A percentile compares a stretch with the other conserved stretches of the same genome.
phyloP scores from a whole-genome alignment of 148 eudicot genomes.

The Euryodendron excelsum region DNA sequence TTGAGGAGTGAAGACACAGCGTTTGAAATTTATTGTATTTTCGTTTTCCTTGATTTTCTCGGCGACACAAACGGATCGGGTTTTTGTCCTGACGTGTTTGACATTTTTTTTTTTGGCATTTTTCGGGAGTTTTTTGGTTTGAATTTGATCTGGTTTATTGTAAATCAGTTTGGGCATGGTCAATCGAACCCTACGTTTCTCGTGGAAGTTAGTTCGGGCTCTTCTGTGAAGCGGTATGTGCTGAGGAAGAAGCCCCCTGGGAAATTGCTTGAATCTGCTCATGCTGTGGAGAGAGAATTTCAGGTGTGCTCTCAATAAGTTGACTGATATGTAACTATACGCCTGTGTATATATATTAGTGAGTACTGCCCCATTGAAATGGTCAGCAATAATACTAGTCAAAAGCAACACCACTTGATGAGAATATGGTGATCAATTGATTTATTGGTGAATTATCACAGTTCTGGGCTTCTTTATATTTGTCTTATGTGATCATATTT shows the following conservation, averaged over 20 bases:
- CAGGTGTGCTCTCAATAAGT: constrained; percentile 36
- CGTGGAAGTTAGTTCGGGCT: constrained; percentile 52
- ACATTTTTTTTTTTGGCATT: neutral
- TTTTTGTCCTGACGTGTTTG: neutral
- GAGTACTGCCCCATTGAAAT: neutral
- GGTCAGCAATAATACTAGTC: neutral
- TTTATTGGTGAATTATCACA: neutral
- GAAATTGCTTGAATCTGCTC: constrained; percentile 82
- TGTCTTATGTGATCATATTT: neutral
- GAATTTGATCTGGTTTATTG: constrained; percentile 4
- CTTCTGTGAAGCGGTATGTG: constrained; percentile 57
- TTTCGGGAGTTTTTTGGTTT: constrained; percentile 15
- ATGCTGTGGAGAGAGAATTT: constrained; percentile 96
- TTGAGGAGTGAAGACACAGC: neutral
- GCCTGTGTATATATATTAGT: neutral
- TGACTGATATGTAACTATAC: neutral
- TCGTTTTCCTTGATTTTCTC: constrained; percentile 2
- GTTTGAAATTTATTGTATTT: neutral
- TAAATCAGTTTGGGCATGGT: constrained; percentile 82
- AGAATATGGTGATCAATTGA: neutral
- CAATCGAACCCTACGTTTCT: constrained; percentile 94
- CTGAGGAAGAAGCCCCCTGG: constrained; percentile 91
- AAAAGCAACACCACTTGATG: neutral
- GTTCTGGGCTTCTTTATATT: neutral
- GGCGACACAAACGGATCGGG: neutral